A percentile compares a stretch with the other conserved stretches of the same genome.
Conservation (phyloP, 345 rosid genomes). For the Iberis pinnata region DNA sequence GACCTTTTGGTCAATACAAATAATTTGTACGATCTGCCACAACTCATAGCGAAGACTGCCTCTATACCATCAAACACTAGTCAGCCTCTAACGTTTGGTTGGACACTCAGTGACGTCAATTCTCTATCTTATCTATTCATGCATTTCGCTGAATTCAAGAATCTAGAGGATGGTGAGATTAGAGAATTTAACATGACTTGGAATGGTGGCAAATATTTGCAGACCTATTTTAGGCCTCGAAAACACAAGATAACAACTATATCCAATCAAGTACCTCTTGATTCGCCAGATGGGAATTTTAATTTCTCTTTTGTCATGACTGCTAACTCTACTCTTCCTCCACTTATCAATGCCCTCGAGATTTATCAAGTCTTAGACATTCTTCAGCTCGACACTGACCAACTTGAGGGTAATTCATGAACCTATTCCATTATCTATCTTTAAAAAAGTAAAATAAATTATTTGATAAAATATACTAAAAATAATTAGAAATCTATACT, state of each 20-base stretch:
- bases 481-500: too few relatives aligned
- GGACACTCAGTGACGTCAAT: neutral
- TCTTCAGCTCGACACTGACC: slow-evolving; percentile 14
- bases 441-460: too few relatives aligned
- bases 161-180: slow-evolving; percentile 18
- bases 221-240: slow-evolving; percentile 17
- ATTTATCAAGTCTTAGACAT: slow-evolving; percentile 25
- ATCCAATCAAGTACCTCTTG: slow-evolving; percentile 8
- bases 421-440: too few relatives aligned
- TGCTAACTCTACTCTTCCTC: slow-evolving; percentile 30
- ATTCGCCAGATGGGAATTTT: slow-evolving; percentile 15
- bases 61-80: slow-evolving; percentile 18
- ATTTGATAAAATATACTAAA: too few relatives aligned
- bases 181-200: slow-evolving; percentile 33
- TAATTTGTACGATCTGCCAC: slow-evolving; percentile 13
- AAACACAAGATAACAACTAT: slow-evolving; percentile 21
- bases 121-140: slow-evolving; percentile 19
- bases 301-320: slow-evolving; percentile 19
- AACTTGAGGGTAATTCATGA: slow-evolving; percentile 30
- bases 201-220: slow-evolving; percentile 21
- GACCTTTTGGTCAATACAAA: neutral
- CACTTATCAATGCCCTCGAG: slow-evolving; percentile 36
- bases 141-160: slow-evolving; percentile 42
- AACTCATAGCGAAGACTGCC: slow-evolving; percentile 19
- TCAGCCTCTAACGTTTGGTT: neutral